Conservation (phyloP, 768 basidiomycete species). For the Kwoniella shandongensis region DNA sequence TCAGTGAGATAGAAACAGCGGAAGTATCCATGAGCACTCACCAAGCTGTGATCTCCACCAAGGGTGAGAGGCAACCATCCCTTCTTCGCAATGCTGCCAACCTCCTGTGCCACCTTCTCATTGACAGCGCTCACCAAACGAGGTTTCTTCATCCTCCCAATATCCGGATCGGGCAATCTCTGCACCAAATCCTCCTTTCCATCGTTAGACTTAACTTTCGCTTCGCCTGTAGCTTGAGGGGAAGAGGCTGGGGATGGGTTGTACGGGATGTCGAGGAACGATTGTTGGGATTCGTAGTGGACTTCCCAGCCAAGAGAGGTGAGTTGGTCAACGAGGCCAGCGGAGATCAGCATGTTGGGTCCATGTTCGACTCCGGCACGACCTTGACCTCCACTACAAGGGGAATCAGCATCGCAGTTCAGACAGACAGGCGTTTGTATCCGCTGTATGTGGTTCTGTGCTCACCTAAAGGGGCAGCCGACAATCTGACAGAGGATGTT, state of each 20-base stretch:
- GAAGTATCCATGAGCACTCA: slow-evolving; percentile 53
- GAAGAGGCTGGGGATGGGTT: slow-evolving; percentile 34
- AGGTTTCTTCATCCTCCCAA: slow-evolving; percentile 88
- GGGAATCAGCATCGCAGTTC: neutral
- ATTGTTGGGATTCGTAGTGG: slow-evolving; percentile 83
- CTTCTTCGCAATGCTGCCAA: slow-evolving; percentile 71
- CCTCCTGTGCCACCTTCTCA: slow-evolving; percentile 71
- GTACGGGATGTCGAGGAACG: slow-evolving; percentile 61
- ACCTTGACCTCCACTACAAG: slow-evolving; percentile 34
- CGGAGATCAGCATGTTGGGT: slow-evolving; percentile 83
- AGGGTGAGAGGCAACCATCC: slow-evolving; percentile 85
- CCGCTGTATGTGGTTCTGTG: neutral
- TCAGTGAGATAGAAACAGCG: neutral
- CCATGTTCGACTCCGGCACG: slow-evolving; percentile 48
- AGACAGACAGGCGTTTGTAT: neutral
- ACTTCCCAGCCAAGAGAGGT: slow-evolving; percentile 82
- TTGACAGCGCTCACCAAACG: slow-evolving; percentile 79
- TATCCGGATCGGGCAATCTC: slow-evolving; percentile 65
- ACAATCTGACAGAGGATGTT: slow-evolving; percentile 76
- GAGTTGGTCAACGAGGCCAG: slow-evolving; percentile 77
- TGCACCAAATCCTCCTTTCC: slow-evolving; percentile 48
- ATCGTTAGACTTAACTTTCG: slow-evolving; percentile 44
- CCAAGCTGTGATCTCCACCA: slow-evolving; percentile 94
- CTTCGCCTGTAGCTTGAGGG: slow-evolving; percentile 2
- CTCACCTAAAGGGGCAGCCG: slow-evolving; percentile 92